These are phyloP conservation scores for Urtica urens DNA, from an alignment of 306 rosid species.

Conservation along the genomic window DNA sequence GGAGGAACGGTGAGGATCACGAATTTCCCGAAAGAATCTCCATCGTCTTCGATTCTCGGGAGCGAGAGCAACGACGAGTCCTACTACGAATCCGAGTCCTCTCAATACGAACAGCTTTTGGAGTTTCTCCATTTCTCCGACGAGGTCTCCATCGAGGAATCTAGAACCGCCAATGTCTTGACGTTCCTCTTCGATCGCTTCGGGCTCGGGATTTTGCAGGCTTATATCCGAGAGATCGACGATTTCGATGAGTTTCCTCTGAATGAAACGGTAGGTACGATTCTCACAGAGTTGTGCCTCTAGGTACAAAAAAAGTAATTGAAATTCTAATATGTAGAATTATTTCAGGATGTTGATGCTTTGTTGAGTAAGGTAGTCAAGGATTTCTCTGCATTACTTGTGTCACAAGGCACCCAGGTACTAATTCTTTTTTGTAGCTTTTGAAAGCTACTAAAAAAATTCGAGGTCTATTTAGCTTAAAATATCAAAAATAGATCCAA, in stretches of 20 bases:
- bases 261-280: conserved; percentile 99
- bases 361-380: conserved; percentile 61
- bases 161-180: conserved; percentile 51
- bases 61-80: conserved; percentile 71
- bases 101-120: conserved; percentile 64
- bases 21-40: conserved; percentile 55
- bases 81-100: conserved; percentile 57
- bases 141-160: conserved; percentile 59
- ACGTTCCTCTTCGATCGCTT: conserved; percentile 76
- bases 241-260: conserved; percentile 56
- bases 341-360: conserved; percentile 61
- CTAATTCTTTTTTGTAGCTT: too few species aligned
- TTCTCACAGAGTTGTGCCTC: conserved; percentile 22
- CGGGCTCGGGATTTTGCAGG: conserved; percentile 74
- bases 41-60: conserved; percentile 38
- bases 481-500: too few species aligned
- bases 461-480: too few species aligned
- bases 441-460: too few species aligned
- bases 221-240: conserved; percentile 60
- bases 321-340: conserved; percentile 13
- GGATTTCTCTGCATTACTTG: conserved; percentile 80
- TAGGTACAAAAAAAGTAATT: too few species aligned
- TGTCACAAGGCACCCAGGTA: conserved; percentile 94
- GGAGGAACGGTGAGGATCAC: conserved; percentile 92
- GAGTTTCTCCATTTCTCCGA: conserved; percentile 64